Conservation (phyloP, 2,329 filamentous ascomycete genomes). For the Paecilomyces dactylethromorphus region DNA sequence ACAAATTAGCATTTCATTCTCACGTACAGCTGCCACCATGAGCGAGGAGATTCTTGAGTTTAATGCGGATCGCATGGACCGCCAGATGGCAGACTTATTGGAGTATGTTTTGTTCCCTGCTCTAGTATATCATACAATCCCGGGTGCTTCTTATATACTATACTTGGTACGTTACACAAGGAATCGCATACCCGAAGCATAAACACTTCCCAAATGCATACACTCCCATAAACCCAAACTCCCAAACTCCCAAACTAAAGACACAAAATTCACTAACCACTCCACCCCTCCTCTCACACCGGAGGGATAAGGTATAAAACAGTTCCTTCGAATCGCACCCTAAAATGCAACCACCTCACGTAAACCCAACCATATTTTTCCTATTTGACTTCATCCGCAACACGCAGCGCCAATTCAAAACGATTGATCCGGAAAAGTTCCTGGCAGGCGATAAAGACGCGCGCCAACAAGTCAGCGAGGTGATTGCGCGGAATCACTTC, state of each 20-base stretch:
- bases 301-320: neutral
- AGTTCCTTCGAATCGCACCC: slow-evolving; percentile 26
- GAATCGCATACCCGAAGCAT: neutral
- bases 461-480: slow-evolving; percentile 12
- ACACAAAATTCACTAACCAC: neutral
- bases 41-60: slow-evolving; percentile 5
- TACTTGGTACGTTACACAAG: neutral
- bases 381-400: slow-evolving; percentile 64
- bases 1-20: too few species aligned
- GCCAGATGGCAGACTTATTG: slow-evolving; percentile 19
- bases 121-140: neutral
- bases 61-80: slow-evolving; percentile 12
- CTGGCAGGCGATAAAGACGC: slow-evolving; percentile 13
- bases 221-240: neutral
- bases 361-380: slow-evolving; percentile 38
- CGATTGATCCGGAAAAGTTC: slow-evolving; percentile 18
- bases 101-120: slow-evolving; percentile 13
- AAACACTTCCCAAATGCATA: neutral
- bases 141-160: neutral
- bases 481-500: slow-evolving; percentile 22
- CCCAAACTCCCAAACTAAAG: too few species aligned
- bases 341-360: slow-evolving; percentile 22
- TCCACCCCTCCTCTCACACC: neutral
- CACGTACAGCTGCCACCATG: slow-evolving; percentile 6
- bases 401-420: slow-evolving; percentile 46